Percentiles rank a stretch among this genome's conserved stretches.
Evolutionary conservation across 2,329 filamentous ascomycete genomes (phyloP).

Genomic region (Alternaria metachromatica): DNA sequence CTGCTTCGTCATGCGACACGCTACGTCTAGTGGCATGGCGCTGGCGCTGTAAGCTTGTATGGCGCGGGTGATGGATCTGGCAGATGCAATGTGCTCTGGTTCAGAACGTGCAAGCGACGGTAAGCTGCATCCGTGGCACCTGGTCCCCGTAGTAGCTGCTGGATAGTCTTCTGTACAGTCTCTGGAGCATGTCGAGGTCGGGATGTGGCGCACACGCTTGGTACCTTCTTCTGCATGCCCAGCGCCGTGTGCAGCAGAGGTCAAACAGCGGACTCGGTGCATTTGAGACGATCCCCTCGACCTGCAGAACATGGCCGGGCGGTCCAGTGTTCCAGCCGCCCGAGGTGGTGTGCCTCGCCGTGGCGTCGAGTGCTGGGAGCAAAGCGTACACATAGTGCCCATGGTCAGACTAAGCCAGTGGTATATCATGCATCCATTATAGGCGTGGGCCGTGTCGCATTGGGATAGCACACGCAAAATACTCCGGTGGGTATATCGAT

Average conservation of each 20-base stretch:
- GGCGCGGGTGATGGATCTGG: slow-evolving; percentile 31
- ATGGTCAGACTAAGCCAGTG: slow-evolving; percentile 31
- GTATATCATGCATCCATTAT: slow-evolving; percentile 31
- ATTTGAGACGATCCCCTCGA: slow-evolving; percentile 27
- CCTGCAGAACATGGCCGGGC: slow-evolving; percentile 23
- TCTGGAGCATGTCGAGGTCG: neutral
- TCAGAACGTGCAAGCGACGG: slow-evolving; percentile 16
- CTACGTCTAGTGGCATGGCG: slow-evolving; percentile 24
- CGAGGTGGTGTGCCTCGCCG: slow-evolving; percentile 27
- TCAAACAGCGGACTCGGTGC: slow-evolving; percentile 40
- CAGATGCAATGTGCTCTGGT: slow-evolving; percentile 31
- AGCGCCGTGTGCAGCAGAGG: slow-evolving; percentile 19
- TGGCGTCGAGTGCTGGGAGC: slow-evolving; percentile 34
- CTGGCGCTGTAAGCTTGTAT: slow-evolving; percentile 23
- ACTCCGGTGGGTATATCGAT: slow-evolving; percentile 45
- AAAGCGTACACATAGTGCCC: slow-evolving; percentile 27
- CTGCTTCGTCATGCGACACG: slow-evolving; percentile 24
- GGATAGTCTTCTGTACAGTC: slow-evolving; percentile 11
- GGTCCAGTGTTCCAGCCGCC: slow-evolving; percentile 25
- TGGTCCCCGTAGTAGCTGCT: slow-evolving; percentile 10
- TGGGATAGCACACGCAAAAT: slow-evolving; percentile 38
- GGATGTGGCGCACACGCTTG: neutral
- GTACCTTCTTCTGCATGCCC: slow-evolving; percentile 4
- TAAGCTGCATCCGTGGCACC: slow-evolving; percentile 27
- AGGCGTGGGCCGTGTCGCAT: slow-evolving; percentile 29